These are phyloP conservation scores for Ceratocystis eucalypticola DNA, from an alignment of 2,329 filamentous ascomycete genomes.

Conservation along the genomic window DNA sequence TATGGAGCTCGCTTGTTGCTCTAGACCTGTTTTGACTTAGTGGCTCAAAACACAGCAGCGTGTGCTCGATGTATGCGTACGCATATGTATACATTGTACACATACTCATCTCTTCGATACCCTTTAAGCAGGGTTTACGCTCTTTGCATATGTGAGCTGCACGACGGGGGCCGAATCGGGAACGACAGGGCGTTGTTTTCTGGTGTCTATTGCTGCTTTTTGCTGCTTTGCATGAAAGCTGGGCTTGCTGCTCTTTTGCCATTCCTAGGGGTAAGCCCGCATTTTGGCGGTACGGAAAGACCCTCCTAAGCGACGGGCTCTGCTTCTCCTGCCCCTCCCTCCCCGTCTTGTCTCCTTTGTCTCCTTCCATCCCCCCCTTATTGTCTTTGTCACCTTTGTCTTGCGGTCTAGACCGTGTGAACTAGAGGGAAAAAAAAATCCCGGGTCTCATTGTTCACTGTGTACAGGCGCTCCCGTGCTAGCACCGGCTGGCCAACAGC, in stretches of 20 bases:
- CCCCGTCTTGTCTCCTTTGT: no score
- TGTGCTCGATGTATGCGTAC: not conserved
- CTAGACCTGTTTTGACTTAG: not conserved
- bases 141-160: constrained; percentile 1
- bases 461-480: not conserved
- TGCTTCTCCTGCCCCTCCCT: not conserved
- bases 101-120: not conserved
- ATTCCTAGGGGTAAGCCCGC: not conserved
- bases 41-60: not conserved
- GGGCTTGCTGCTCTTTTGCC: constrained; percentile 2
- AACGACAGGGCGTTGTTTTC: not conserved
- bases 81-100: not conserved
- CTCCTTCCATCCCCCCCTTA: no score
- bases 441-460: not conserved
- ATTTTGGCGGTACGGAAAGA: not conserved
- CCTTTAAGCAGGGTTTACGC: not conserved
- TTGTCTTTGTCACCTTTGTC: not conserved
- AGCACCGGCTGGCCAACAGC: not conserved
- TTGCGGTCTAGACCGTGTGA: constrained; percentile 4
- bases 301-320: not conserved
- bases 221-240: not conserved
- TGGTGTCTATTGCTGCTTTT: not conserved
- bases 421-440: not conserved
- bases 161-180: not conserved
- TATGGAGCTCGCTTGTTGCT: not conserved